phyloP scores from a whole-genome alignment of 2,329 filamentous ascomycete species.

The Ophiostoma pallidulum region DNA sequence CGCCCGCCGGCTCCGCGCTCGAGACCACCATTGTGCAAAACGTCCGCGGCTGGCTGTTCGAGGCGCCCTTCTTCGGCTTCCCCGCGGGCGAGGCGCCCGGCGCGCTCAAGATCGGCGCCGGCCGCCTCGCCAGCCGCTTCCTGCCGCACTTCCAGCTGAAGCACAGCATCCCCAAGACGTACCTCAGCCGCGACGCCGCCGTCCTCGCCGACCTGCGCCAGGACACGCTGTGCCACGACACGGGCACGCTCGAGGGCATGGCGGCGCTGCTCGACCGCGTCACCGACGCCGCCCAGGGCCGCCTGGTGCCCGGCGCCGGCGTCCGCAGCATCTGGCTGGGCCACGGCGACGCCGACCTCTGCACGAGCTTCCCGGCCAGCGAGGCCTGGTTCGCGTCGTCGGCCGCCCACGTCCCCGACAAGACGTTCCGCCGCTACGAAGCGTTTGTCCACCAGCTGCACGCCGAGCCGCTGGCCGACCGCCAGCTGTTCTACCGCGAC shows the following conservation, averaged over 20 bases:
- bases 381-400: conserved; percentile 49
- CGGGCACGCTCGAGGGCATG: conserved; percentile 70
- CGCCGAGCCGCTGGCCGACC: conserved; percentile 65
- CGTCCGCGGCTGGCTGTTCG: conserved; percentile 65
- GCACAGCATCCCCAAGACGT: conserved; percentile 52
- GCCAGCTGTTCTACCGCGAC: conserved; percentile 70
- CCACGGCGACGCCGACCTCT: conserved; percentile 67
- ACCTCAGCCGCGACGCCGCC: conserved; percentile 57
- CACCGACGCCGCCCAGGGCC: conserved; percentile 46
- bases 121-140: conserved; percentile 57
- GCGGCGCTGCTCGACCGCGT: conserved; percentile 70
- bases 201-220: conserved; percentile 50
- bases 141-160: conserved; percentile 59
- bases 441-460: conserved; percentile 35
- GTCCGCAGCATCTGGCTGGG: conserved; percentile 59
- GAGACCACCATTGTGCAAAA: conserved; percentile 41
- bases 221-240: conserved; percentile 70
- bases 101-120: conserved; percentile 51
- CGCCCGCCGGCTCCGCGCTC: conserved; percentile 31
- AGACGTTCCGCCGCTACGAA: conserved; percentile 59
- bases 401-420: conserved; percentile 52
- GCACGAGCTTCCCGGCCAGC: conserved; percentile 56
- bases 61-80: conserved; percentile 72
- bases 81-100: conserved; percentile 55
- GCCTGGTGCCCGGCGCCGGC: conserved; percentile 39